These are phyloP conservation scores for Aspergillus fumigatus DNA, from an alignment of 2,329 filamentous ascomycete species.

Conservation along the genomic window DNA sequence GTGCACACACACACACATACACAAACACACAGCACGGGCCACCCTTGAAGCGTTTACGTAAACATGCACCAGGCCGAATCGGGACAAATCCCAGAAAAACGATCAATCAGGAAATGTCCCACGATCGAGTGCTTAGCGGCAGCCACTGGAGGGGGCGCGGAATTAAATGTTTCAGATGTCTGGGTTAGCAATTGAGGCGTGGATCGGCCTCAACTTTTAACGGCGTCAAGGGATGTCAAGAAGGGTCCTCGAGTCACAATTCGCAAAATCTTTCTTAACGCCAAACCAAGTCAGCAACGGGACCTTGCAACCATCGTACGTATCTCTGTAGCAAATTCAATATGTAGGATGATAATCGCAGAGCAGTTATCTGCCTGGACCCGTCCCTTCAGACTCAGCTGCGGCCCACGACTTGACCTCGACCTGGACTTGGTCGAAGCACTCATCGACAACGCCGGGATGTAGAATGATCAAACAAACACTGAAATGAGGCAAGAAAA, in stretches of 20 bases:
- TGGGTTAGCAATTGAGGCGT: not conserved
- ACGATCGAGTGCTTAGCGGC: constrained; percentile 11
- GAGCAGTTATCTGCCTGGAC: not conserved
- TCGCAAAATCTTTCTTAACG: not conserved
- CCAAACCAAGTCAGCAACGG: not conserved
- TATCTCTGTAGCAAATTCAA: not conserved
- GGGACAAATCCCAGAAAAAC: constrained; percentile 6
- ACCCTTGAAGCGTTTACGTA: constrained; percentile 13
- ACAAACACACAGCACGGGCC: constrained; percentile 17
- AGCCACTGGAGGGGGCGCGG: constrained; percentile 5
- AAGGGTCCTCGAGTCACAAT: not conserved
- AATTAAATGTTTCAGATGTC: constrained; percentile 1
- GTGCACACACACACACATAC: constrained; percentile 1
- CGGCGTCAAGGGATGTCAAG: not conserved
- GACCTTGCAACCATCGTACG: not conserved
- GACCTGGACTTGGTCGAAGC: not conserved
- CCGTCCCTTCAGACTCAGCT: not conserved
- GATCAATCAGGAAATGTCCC: not conserved
- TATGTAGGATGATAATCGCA: not conserved
- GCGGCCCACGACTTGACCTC: not conserved
- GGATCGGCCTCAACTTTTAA: constrained; percentile 3
- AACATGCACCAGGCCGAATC: constrained; percentile 10
- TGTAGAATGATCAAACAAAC: too few species aligned
- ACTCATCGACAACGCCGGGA: not conserved
- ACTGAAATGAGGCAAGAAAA: not conserved